Evolutionary conservation across 306 rosid species (phyloP).

Genomic region (Quercus robur): DNA sequence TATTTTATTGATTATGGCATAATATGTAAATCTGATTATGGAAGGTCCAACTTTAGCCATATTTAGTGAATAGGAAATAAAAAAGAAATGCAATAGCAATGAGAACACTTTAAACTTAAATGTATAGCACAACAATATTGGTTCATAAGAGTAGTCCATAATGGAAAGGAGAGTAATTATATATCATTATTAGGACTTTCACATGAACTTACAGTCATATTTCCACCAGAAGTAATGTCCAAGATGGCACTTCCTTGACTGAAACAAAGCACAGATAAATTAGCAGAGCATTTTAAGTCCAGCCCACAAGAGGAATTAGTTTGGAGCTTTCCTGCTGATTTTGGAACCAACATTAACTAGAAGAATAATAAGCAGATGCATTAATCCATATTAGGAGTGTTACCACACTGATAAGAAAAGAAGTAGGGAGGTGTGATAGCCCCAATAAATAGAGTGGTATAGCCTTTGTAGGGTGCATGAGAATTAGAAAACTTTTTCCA

Average conservation of each 20-base stretch:
- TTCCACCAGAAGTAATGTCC: conserved; percentile 75
- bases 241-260: conserved; percentile 86
- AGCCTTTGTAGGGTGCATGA: too few relatives aligned
- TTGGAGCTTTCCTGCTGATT: too few relatives aligned
- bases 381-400: too few relatives aligned
- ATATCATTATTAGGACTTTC: background rate
- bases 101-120: background rate
- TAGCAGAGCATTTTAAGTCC: conserved; percentile 15
- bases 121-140: background rate
- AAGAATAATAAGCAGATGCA: too few relatives aligned
- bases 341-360: too few relatives aligned
- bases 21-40: background rate
- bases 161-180: background rate
- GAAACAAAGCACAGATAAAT: conserved; percentile 39
- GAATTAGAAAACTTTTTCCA: too few relatives aligned
- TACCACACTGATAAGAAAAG: too few relatives aligned
- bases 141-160: background rate
- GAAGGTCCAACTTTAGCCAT: background rate
- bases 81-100: too few relatives aligned
- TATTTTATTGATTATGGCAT: background rate
- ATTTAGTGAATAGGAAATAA: background rate
- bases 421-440: too few relatives aligned
- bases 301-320: background rate
- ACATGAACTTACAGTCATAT: conserved; percentile 72
- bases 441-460: too few relatives aligned